Base-by-base conservation (phyloP, 192 early-diverging fungal species). In the Coemansia asiatica region DNA sequence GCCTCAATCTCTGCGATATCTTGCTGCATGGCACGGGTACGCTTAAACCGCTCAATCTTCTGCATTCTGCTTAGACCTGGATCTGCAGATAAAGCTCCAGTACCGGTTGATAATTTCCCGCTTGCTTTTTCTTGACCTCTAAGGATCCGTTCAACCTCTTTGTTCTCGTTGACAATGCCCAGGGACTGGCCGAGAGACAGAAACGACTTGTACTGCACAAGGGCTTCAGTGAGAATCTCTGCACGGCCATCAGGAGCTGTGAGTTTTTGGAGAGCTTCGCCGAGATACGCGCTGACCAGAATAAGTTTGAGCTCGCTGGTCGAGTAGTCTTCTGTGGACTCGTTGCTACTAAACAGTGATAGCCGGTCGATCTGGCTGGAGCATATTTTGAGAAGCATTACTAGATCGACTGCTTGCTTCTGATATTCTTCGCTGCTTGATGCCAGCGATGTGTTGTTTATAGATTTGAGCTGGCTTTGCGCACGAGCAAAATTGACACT, bases 301-400 rank as follows among this genome's bases (percentile, higher is more conserved):
- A 76, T 59, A 7, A 76, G 85, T 85, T 85, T 79, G 22, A 98
- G 82, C 72, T 95, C 92, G 21, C 81, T 77, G 7, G 93, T 90
- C 44, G 87, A 89, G 29, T 96, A 88, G 74, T 98, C 96, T 6
- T 98, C 93, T 50, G 92, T 61, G 18, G 86, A 85, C 66, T 98
- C 96, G 75, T 98, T 96, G 21, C 72, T 81, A 68, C 91, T 94
- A 68, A 97, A 96, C 31, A 96, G 67, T 26, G 81, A 83, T 6
- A 94, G 85, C 19, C 83, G 69, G 21, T 67, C 62, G 15, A 69
- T 56, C 25, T 81, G 79, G 16, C 40, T 47, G 15, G 60, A 22
- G 38, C 79, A 81, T 13, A 27, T 31, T 21, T 55, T 55, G 6
- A 81, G 48, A 27, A 67, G 74, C 16, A 47, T 36, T 22, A 72